A percentile compares a stretch with the other conserved stretches of the same genome.
phyloP scores from a whole-genome alignment of 768 basidiomycete genomes.

The Trametes villosa region DNA sequence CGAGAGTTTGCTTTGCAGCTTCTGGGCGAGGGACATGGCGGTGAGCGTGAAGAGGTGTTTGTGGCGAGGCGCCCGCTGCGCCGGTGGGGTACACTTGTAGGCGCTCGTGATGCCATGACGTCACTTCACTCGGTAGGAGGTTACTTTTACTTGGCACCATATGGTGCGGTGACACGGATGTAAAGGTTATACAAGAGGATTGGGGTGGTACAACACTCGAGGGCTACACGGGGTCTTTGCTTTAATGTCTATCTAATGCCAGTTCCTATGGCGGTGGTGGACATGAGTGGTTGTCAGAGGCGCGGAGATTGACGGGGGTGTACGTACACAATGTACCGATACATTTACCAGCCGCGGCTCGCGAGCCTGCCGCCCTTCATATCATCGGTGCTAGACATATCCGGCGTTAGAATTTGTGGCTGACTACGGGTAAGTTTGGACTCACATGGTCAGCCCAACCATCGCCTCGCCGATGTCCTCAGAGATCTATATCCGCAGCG shows the following conservation, averaged over 20 bases:
- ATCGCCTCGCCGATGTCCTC: slow-evolving; percentile 89
- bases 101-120: slow-evolving; percentile 6
- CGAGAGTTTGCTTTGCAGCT: slow-evolving; percentile 28
- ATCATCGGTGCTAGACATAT: slow-evolving; percentile 54
- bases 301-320: background rate
- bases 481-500: slow-evolving; percentile 54
- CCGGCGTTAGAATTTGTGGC: background rate
- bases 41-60: slow-evolving; percentile 1
- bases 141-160: background rate
- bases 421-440: slow-evolving; percentile 6
- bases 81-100: background rate
- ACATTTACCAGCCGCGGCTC: slow-evolving; percentile 60
- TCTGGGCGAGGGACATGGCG: slow-evolving; percentile 32
- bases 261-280: background rate
- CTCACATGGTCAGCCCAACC: slow-evolving; percentile 90
- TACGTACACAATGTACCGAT: background rate
- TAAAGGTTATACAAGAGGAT: slow-evolving; percentile 1
- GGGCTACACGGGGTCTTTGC: background rate
- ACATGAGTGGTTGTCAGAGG: background rate
- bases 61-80: background rate
- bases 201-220: slow-evolving; percentile 4
- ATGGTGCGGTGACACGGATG: background rate
- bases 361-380: slow-evolving; percentile 75
- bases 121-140: slow-evolving; percentile 3
- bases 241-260: background rate